A percentile compares a stretch with the other conserved stretches of the same genome.
phyloP scores from a whole-genome alignment of 768 basidiomycete genomes.

The Mrakia gelida region DNA sequence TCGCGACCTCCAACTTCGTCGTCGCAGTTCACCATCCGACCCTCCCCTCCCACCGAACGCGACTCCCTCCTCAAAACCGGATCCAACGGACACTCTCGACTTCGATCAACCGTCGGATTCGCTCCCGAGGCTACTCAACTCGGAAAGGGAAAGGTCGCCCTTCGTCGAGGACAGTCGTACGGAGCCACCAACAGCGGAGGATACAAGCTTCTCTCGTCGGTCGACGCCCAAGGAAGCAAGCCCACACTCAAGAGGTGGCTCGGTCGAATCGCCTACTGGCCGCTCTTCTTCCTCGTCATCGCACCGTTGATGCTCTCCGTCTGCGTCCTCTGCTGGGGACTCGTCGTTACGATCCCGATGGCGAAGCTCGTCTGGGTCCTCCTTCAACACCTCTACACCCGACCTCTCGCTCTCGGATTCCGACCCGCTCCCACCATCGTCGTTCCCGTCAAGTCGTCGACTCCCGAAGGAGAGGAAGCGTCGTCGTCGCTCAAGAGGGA shows the following conservation, averaged over 20 bases:
- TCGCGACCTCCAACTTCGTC: conserved; percentile 2
- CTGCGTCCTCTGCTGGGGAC: conserved; percentile 88
- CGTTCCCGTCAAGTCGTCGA: conserved; percentile 42
- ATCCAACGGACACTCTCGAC: conserved; percentile 12
- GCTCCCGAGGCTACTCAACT: conserved; percentile 33
- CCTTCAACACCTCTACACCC: conserved; percentile 69
- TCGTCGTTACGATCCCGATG: conserved; percentile 95
- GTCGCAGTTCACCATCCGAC: conserved; percentile 34
- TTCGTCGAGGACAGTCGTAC: conserved; percentile 24
- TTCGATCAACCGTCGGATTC: conserved; percentile 39
- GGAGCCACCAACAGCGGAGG: conserved; percentile 34
- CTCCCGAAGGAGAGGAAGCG: conserved; percentile 32
- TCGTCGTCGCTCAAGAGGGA: conserved; percentile 45
- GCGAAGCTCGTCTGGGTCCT: conserved; percentile 96
- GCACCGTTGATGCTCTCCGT: conserved; percentile 84
- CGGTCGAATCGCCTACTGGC: conserved; percentile 77
- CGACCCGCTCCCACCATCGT: conserved; percentile 73
- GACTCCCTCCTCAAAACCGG: conserved; percentile 22
- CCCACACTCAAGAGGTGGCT: conserved; percentile 44
- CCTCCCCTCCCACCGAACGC: conserved; percentile 3
- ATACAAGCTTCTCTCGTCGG: conserved; percentile 34
- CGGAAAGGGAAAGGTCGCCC: conserved; percentile 4
- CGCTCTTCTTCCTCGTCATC: conserved; percentile 67
- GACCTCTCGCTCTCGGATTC: conserved; percentile 83
- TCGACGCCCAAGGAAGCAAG: conserved; percentile 35